phyloP scores from a whole-genome alignment of 1,284 basidiomycete genomes.

The Fomes fomentarius region DNA sequence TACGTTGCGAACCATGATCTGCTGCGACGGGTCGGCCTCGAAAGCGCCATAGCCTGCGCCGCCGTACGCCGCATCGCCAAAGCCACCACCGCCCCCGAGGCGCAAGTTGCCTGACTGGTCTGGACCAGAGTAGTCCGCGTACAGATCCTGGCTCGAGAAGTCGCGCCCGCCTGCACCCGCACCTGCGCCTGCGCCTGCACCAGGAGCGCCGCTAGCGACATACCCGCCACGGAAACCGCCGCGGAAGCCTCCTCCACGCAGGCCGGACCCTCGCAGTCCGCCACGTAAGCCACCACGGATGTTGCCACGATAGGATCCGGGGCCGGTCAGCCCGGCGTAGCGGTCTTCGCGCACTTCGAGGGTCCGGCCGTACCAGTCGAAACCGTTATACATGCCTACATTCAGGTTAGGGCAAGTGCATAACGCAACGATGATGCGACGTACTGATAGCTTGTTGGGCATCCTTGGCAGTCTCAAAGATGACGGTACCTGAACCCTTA shows the following conservation, averaged over 20 bases:
- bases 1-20: constrained; percentile 98
- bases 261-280: constrained; percentile 48
- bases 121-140: constrained; percentile 81
- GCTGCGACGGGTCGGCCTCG: constrained; percentile 85
- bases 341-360: constrained; percentile 96
- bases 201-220: constrained; percentile 52
- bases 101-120: constrained; percentile 61
- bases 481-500: constrained; percentile 94
- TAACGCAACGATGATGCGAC: constrained; percentile 30
- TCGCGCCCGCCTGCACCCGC: constrained; percentile 63
- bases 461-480: constrained; percentile 90
- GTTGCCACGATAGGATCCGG: constrained; percentile 64
- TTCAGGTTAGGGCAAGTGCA: constrained; percentile 5
- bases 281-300: constrained; percentile 50
- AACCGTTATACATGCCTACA: constrained; percentile 90
- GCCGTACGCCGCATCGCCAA: constrained; percentile 34
- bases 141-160: constrained; percentile 79
- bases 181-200: constrained; percentile 57
- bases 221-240: constrained; percentile 71
- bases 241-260: constrained; percentile 46
- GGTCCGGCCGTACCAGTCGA: constrained; percentile 91
- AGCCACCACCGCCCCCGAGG: constrained; percentile 49
- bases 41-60: constrained; percentile 29
- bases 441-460: constrained; percentile 89
- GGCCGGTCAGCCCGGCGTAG: constrained; percentile 78